A percentile compares a stretch with the other conserved stretches of the same genome.
These are phyloP conservation scores for Glonium stellatum DNA, from an alignment of 495 filamentous ascomycete genomes.

Conservation along the genomic window DNA sequence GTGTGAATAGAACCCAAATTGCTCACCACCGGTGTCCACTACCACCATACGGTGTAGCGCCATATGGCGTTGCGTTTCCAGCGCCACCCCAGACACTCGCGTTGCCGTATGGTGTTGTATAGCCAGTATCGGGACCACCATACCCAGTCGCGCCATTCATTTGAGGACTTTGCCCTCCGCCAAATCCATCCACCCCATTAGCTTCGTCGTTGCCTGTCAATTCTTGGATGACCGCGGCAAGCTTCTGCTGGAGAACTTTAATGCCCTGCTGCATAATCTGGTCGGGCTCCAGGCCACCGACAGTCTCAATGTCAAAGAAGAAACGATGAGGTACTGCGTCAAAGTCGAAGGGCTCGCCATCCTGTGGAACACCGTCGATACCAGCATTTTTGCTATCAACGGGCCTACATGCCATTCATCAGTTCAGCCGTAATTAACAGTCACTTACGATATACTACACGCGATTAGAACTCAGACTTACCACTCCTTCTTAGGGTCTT, in stretches of 20 bases:
- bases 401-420: constrained; percentile 55
- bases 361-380: constrained; percentile 75
- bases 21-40: constrained; percentile 1
- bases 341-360: constrained; percentile 83
- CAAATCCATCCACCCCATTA: constrained; percentile 45
- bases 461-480: constrained; percentile 43
- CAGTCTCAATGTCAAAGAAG: constrained; percentile 88
- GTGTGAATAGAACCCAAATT: background rate
- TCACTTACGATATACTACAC: constrained; percentile 47
- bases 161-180: constrained; percentile 34
- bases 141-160: constrained; percentile 19
- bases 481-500: constrained; percentile 80
- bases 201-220: constrained; percentile 47
- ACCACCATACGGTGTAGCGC: constrained; percentile 49
- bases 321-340: constrained; percentile 77
- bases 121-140: constrained; percentile 50
- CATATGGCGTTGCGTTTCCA: constrained; percentile 62
- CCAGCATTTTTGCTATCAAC: constrained; percentile 67
- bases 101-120: constrained; percentile 66
- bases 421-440: constrained; percentile 67
- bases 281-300: constrained; percentile 81
- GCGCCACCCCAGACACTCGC: constrained; percentile 60
- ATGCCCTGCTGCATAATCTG: constrained; percentile 82
- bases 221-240: constrained; percentile 74
- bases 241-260: constrained; percentile 79